Evolutionary conservation across 1,284 basidiomycete genomes (phyloP).

Genomic region (Microbotryomycetes sp.): DNA sequence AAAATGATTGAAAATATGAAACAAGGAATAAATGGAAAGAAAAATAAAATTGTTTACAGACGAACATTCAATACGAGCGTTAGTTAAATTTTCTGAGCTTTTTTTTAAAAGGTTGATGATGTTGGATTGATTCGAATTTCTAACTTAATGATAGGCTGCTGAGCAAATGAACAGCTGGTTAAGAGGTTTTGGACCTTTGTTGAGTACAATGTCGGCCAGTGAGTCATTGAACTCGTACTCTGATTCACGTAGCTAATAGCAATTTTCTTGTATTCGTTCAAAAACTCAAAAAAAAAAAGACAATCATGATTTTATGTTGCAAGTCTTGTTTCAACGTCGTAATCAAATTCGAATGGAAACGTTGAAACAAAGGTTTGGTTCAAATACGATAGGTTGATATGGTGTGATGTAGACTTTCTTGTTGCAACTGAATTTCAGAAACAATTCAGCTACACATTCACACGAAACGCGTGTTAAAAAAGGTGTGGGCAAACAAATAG

Average conservation of each 20-base stretch:
- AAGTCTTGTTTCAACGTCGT: background rate
- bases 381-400: background rate
- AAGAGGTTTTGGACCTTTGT: conserved; percentile 6
- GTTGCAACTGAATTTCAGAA: too few relatives aligned
- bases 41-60: conserved; percentile 7
- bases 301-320: background rate
- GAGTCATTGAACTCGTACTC: too few relatives aligned
- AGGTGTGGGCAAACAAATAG: too few relatives aligned
- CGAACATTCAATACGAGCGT: conserved; percentile 26
- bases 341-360: background rate
- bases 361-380: background rate
- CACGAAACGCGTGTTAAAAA: background rate
- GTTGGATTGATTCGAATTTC: background rate
- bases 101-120: background rate
- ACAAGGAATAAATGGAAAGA: background rate
- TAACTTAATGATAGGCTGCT: conserved; percentile 6
- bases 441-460: background rate
- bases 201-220: conserved; percentile 6
- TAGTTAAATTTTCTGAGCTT: background rate
- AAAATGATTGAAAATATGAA: too few relatives aligned
- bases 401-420: too few relatives aligned
- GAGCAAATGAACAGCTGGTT: conserved; percentile 26
- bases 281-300: too few relatives aligned
- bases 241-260: too few relatives aligned
- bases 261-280: too few relatives aligned